Evolutionary conservation across 179 eudicot genomes (phyloP).

Genomic region (Silene noctiflora): DNA sequence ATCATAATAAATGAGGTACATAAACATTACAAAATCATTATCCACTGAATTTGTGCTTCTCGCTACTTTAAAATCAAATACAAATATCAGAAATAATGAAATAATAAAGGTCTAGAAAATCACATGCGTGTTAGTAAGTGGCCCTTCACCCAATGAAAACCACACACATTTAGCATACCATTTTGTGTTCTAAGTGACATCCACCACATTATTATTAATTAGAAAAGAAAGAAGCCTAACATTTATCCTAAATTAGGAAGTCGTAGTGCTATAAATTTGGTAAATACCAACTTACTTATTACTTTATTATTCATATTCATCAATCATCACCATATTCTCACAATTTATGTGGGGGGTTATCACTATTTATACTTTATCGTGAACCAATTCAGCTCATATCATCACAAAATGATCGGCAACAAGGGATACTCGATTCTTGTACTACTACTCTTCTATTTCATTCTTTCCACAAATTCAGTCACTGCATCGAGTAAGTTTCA

Average conservation of each 20-base stretch:
- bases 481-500: constrained; percentile 28
- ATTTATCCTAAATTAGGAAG: constrained; percentile 5
- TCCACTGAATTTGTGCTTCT: too few species aligned
- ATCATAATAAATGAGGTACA: too few species aligned
- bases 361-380: constrained; percentile 8
- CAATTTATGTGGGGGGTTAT: constrained; percentile 15
- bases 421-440: constrained; percentile 8
- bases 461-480: constrained; percentile 21
- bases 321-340: neutral
- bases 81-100: too few species aligned
- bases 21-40: too few species aligned
- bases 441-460: constrained; percentile 5
- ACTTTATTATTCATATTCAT: neutral
- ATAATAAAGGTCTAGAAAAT: neutral
- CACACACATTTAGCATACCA: neutral
- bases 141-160: neutral
- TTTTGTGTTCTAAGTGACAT: neutral
- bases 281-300: neutral
- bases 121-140: neutral
- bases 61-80: too few species aligned
- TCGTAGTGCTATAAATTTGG: neutral
- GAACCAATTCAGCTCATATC: neutral
- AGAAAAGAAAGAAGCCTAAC: constrained; percentile 2
- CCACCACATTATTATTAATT: neutral
- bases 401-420: neutral